Conservation (phyloP, 352 stramenopile species). For the Phytophthora kernoviae region DNA sequence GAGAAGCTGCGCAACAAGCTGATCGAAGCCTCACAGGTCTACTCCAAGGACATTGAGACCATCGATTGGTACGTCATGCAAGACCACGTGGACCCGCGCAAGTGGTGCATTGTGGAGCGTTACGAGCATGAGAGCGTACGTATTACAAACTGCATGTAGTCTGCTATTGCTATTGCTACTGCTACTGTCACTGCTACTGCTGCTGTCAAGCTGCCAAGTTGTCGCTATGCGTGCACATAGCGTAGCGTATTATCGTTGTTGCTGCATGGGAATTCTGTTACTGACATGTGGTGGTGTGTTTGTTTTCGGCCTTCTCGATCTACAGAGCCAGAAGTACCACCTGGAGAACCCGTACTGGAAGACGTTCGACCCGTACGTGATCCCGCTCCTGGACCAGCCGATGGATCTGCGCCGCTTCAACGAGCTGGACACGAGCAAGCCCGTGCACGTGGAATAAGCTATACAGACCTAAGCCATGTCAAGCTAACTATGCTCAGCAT, state of each 20-base stretch:
- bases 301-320: too few relatives aligned
- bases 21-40: slow-evolving; percentile 40
- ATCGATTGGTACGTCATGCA: slow-evolving; percentile 40
- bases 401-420: slow-evolving; percentile 40
- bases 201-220: too few relatives aligned
- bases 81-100: slow-evolving; percentile 34
- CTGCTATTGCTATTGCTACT: too few relatives aligned
- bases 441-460: slow-evolving; percentile 21
- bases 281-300: too few relatives aligned
- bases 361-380: slow-evolving; percentile 34
- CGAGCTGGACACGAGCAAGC: slow-evolving; percentile 41
- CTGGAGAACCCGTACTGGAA: slow-evolving; percentile 37
- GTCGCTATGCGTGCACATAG: too few relatives aligned
- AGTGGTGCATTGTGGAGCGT: slow-evolving; percentile 45
- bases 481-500: too few relatives aligned
- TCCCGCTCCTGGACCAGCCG: slow-evolving; percentile 31
- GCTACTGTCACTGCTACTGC: too few relatives aligned
- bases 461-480: too few relatives aligned
- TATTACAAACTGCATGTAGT: too few relatives aligned
- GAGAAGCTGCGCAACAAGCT: slow-evolving; percentile 44
- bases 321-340: slow-evolving; percentile 32
- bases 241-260: too few relatives aligned
- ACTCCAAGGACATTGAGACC: slow-evolving; percentile 38
- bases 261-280: too few relatives aligned
- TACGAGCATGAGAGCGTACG: slow-evolving; percentile 32